Percentiles rank a stretch among this genome's conserved stretches.
Conservation (phyloP, 345 rosid species). For the Trapa bicornis region DNA sequence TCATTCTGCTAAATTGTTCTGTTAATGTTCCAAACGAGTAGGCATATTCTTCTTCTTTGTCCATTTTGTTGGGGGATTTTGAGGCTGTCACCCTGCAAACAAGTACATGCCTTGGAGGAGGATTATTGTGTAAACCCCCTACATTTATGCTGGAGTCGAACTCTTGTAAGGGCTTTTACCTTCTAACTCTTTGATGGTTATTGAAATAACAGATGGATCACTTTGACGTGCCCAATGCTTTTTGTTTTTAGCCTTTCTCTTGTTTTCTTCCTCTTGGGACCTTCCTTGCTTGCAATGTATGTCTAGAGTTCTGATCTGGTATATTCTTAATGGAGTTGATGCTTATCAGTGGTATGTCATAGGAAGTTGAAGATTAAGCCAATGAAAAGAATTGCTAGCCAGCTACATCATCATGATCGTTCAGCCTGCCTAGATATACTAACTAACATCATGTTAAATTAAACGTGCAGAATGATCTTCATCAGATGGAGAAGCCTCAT, state of each 20-base stretch:
- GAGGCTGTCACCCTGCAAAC: conserved; percentile 8
- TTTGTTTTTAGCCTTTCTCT: background rate
- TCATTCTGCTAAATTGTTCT: background rate
- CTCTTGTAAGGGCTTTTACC: conserved; percentile 6
- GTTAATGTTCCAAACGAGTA: conserved; percentile 7
- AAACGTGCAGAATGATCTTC: too few species aligned
- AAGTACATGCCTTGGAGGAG: background rate
- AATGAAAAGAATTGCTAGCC: too few species aligned
- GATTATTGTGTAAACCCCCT: conserved; percentile 11
- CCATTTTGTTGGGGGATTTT: conserved; percentile 18
- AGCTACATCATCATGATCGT: too few species aligned
- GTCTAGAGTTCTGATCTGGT: background rate
- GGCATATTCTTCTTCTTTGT: conserved; percentile 24
- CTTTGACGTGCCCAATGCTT: conserved; percentile 1
- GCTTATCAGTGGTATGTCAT: too few species aligned
- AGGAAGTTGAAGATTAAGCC: too few species aligned
- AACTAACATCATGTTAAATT: too few species aligned
- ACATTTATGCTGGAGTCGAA: conserved; percentile 3
- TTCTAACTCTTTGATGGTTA: conserved; percentile 22
- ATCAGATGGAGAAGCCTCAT: too few species aligned
- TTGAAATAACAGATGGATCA: conserved; percentile 13
- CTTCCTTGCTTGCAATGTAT: background rate
- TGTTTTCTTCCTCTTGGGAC: background rate
- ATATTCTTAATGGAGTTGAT: too few species aligned
- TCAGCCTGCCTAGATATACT: too few species aligned